Percentiles rank a stretch among this genome's conserved stretches.
Conservation (phyloP, 805 yeast species). For the Henningerozyma blattae region DNA sequence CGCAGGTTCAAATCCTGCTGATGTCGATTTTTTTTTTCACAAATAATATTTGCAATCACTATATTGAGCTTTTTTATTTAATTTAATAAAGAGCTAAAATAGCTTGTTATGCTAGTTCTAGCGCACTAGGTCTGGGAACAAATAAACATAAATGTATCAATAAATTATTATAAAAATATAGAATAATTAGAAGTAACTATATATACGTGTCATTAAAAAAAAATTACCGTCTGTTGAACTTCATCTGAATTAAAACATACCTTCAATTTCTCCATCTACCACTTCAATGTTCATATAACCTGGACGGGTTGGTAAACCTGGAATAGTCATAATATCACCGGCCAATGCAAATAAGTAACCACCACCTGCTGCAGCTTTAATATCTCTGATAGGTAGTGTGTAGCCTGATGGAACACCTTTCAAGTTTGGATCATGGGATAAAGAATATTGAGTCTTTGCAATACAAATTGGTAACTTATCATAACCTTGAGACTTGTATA, state of each 20-base stretch:
- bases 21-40: no score
- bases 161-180: no score
- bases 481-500: constrained; percentile 63
- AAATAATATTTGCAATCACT: no score
- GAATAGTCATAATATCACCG: constrained; percentile 77
- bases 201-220: no score
- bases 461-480: constrained; percentile 71
- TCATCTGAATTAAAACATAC: constrained; percentile 39
- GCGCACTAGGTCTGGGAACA: no score
- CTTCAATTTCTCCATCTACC: constrained; percentile 72
- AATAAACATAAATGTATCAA: no score
- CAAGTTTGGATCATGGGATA: constrained; percentile 70
- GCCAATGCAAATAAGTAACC: constrained; percentile 79
- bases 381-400: constrained; percentile 70
- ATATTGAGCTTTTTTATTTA: no score
- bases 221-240: no score
- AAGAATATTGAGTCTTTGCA: constrained; percentile 77
- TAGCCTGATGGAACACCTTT: constrained; percentile 79
- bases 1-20: no score
- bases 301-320: constrained; percentile 76
- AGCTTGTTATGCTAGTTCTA: no score
- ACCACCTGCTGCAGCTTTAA: constrained; percentile 70
- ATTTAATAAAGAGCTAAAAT: no score
- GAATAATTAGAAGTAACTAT: no score
- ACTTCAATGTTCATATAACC: constrained; percentile 84